These are phyloP conservation scores for Phytomonas sp. DNA, from an alignment of 208 protist genomes.

Conservation along the genomic window DNA sequence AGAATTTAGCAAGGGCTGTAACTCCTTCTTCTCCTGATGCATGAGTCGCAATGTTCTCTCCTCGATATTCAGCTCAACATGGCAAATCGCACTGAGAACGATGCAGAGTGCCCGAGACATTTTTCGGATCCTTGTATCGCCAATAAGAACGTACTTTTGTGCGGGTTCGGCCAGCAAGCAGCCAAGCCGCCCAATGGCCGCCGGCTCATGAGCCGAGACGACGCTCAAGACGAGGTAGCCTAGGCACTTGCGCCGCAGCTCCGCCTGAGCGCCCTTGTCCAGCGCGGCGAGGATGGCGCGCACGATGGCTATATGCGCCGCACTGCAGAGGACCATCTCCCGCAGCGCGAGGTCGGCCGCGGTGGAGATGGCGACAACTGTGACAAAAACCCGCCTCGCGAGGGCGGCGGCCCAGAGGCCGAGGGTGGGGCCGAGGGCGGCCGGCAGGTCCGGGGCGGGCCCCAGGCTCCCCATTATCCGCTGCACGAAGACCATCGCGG, in stretches of 20 bases:
- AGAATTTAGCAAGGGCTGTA: conserved; percentile 28
- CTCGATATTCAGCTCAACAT: conserved; percentile 20
- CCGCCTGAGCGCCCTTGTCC: conserved; percentile 51
- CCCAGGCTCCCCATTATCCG: conserved; percentile 21
- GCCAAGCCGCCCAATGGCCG: conserved; percentile 12
- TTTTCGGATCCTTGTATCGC: conserved; percentile 63
- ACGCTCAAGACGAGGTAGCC: conserved; percentile 70
- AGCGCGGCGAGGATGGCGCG: conserved; percentile 36
- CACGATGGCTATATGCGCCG: conserved; percentile 33
- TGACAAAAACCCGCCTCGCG: conserved; percentile 67
- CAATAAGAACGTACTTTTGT: conserved; percentile 46
- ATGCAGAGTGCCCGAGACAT: conserved; percentile 74
- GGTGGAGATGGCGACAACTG: conserved; percentile 62
- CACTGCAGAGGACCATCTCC: conserved; percentile 42
- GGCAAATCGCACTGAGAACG: conserved; percentile 23
- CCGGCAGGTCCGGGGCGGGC: conserved; percentile 14
- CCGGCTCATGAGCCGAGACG: conserved; percentile 19
- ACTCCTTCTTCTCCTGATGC: conserved; percentile 33
- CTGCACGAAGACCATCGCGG: conserved; percentile 28
- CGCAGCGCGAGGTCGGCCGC: conserved; percentile 61
- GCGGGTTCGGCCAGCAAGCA: conserved; percentile 15
- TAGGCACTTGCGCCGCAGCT: conserved; percentile 71
- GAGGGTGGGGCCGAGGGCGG: conserved; percentile 20
- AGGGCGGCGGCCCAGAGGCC: conserved; percentile 41
- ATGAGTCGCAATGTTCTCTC: conserved; percentile 47